Conservation (phyloP, 495 filamentous ascomycete species). For the Aspergillus bertholletiae region DNA sequence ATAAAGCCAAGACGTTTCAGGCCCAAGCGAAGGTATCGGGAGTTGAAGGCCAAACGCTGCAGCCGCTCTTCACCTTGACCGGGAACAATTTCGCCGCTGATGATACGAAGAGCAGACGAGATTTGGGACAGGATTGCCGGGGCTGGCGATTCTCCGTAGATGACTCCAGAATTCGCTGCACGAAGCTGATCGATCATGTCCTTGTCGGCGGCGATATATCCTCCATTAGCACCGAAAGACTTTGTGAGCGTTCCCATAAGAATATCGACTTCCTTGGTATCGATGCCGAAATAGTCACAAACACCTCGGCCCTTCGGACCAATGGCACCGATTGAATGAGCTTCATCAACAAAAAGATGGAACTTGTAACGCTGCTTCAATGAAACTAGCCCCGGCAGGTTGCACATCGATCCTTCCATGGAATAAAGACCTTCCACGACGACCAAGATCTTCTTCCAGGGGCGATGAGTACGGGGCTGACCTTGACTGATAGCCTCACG, state of each 20-base stretch:
- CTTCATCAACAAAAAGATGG: slow-evolving; percentile 91
- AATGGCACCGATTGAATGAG: slow-evolving; percentile 92
- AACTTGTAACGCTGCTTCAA: slow-evolving; percentile 97
- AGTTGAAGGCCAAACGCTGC: slow-evolving; percentile 97
- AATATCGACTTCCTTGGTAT: slow-evolving; percentile 84
- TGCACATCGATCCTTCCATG: slow-evolving; percentile 98
- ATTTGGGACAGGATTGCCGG: slow-evolving; percentile 90
- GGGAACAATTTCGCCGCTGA: slow-evolving; percentile 79
- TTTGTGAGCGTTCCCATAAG: slow-evolving; percentile 98
- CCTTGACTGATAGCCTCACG: slow-evolving; percentile 93
- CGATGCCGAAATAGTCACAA: slow-evolving; percentile 93
- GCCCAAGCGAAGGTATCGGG: slow-evolving; percentile 91
- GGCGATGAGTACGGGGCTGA: slow-evolving; percentile 92
- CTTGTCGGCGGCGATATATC: slow-evolving; percentile 90
- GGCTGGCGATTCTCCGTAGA: slow-evolving; percentile 84
- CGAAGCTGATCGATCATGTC: slow-evolving; percentile 87
- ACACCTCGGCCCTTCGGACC: slow-evolving; percentile 86
- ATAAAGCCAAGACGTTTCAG: slow-evolving; percentile 97
- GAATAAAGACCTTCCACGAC: slow-evolving; percentile 97
- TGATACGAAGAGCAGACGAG: slow-evolving; percentile 75
- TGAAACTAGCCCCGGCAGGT: slow-evolving; percentile 78
- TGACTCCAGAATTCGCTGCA: slow-evolving; percentile 76
- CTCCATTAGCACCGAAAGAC: slow-evolving; percentile 97
- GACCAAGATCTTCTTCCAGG: slow-evolving; percentile 98
- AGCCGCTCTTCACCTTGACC: slow-evolving; percentile 95